Evolutionary conservation across 2,329 filamentous ascomycete species (phyloP).

Genomic region (Ophiostoma sp.): DNA sequence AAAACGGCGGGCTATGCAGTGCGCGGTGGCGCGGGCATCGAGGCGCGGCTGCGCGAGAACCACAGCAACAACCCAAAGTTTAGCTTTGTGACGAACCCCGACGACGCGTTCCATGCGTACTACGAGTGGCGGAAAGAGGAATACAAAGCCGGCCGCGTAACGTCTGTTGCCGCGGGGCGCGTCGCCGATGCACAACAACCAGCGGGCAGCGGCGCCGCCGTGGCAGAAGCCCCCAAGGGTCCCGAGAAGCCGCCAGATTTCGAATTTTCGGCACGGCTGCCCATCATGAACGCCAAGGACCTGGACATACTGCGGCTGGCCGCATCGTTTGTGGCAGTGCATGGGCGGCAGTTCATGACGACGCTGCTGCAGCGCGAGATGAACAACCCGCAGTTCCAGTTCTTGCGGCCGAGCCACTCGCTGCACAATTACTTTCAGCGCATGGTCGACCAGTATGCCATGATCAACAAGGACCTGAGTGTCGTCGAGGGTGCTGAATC

Average conservation of each 20-base stretch:
- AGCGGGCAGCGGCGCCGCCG: constrained; percentile 29
- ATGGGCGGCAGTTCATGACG: constrained; percentile 88
- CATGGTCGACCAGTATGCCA: constrained; percentile 88
- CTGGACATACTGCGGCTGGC: constrained; percentile 69
- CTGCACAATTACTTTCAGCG: constrained; percentile 94
- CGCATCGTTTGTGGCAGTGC: constrained; percentile 86
- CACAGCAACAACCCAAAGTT: constrained; percentile 83
- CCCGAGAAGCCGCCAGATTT: constrained; percentile 82
- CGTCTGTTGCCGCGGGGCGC: constrained; percentile 69
- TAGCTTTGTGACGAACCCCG: constrained; percentile 73
- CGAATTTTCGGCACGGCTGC: constrained; percentile 92
- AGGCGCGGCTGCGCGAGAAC: constrained; percentile 80
- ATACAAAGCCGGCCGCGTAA: constrained; percentile 77
- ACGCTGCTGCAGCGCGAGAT: constrained; percentile 81
- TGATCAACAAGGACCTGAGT: constrained; percentile 47
- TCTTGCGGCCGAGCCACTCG: constrained; percentile 89
- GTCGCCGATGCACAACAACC: constrained; percentile 50
- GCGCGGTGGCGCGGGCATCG: constrained; percentile 61
- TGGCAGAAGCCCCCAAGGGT: constrained; percentile 61
- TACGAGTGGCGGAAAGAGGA: constrained; percentile 88
- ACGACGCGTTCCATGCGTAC: constrained; percentile 80
- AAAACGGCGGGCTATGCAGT: constrained; percentile 92
- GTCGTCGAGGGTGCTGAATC: not conserved
- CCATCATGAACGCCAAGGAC: constrained; percentile 93
- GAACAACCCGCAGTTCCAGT: constrained; percentile 92